Evolutionary conservation across 1,284 basidiomycete genomes (phyloP).

Genomic region (Austroboletus novae-zelandiae): DNA sequence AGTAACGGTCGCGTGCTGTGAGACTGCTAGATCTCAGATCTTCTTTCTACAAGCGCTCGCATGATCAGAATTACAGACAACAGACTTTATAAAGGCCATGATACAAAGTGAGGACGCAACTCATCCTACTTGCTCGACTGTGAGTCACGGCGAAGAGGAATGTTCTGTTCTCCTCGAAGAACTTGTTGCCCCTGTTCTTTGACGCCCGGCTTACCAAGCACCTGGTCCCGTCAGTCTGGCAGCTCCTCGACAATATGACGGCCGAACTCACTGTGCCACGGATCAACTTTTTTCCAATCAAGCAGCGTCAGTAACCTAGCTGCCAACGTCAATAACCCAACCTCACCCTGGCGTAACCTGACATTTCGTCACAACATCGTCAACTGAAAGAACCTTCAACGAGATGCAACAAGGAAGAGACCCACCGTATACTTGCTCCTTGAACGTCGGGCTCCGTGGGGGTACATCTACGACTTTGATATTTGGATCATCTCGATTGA

Average conservation of each 20-base stretch:
- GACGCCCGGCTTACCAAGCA: conserved; percentile 31
- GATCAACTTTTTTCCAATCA: conserved; percentile 34
- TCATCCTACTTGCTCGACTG: conserved; percentile 16
- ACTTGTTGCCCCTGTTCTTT: conserved; percentile 51
- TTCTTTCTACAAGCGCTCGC: neutral
- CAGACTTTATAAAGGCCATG: neutral
- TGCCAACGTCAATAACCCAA: neutral
- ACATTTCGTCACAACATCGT: conserved; percentile 2
- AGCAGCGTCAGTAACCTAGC: conserved; percentile 5
- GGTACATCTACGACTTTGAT: conserved; percentile 26
- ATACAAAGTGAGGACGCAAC: neutral
- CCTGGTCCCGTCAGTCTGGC: conserved; percentile 11
- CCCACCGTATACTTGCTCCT: conserved; percentile 48
- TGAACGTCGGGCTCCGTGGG: conserved; percentile 39
- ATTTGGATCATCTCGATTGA: conserved; percentile 27
- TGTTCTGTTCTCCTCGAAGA: conserved; percentile 39
- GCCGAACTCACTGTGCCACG: conserved; percentile 42
- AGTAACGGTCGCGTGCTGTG: neutral
- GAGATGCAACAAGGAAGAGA: conserved; percentile 1
- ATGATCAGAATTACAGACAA: neutral
- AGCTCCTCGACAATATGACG: conserved; percentile 2
- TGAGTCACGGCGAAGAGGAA: conserved; percentile 29
- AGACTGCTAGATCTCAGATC: conserved; percentile 20
- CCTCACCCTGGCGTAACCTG: conserved; percentile 35
- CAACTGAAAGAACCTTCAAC: neutral